phyloP scores from a whole-genome alignment of 352 stramenopile species.

The Thalassiosira livingstoniorum region DNA sequence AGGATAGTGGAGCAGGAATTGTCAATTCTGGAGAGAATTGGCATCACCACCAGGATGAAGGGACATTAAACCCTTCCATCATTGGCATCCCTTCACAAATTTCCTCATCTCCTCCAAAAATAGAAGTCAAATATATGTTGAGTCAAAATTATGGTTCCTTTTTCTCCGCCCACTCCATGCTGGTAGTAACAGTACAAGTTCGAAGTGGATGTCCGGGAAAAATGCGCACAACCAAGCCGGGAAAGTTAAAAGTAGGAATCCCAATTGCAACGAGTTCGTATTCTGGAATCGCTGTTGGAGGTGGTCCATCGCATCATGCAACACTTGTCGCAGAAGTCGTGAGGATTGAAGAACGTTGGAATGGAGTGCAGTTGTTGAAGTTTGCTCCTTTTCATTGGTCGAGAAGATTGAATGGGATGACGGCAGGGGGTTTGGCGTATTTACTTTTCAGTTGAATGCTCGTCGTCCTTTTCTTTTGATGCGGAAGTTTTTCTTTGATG shows the following conservation, averaged over 20 bases:
- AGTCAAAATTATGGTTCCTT: constrained; percentile 35
- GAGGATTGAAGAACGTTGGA: constrained; percentile 56
- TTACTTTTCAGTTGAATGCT: constrained; percentile 17
- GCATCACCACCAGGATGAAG: constrained; percentile 3
- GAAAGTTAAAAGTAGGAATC: constrained; percentile 20
- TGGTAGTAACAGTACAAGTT: constrained; percentile 51
- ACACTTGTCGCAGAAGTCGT: constrained; percentile 53
- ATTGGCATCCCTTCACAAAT: background rate
- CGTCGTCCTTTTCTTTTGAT: too few species aligned
- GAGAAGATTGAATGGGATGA: constrained; percentile 49
- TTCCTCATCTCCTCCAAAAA: constrained; percentile 29
- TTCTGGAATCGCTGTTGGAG: background rate
- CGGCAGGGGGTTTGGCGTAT: constrained; percentile 7
- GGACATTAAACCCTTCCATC: background rate
- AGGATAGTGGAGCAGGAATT: constrained; percentile 35
- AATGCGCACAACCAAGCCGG: constrained; percentile 8
- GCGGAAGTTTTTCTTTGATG: too few species aligned
- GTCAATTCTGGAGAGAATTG: background rate
- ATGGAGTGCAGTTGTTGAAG: constrained; percentile 43
- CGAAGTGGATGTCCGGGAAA: constrained; percentile 13
- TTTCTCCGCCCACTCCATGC: constrained; percentile 31
- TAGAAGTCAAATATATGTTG: constrained; percentile 55
- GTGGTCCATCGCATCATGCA: background rate
- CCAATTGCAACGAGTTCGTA: constrained; percentile 44
- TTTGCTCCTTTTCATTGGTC: constrained; percentile 45